Base-by-base conservation (phyloP, 1,284 basidiomycete genomes). In the Ustilago nuda region DNA sequence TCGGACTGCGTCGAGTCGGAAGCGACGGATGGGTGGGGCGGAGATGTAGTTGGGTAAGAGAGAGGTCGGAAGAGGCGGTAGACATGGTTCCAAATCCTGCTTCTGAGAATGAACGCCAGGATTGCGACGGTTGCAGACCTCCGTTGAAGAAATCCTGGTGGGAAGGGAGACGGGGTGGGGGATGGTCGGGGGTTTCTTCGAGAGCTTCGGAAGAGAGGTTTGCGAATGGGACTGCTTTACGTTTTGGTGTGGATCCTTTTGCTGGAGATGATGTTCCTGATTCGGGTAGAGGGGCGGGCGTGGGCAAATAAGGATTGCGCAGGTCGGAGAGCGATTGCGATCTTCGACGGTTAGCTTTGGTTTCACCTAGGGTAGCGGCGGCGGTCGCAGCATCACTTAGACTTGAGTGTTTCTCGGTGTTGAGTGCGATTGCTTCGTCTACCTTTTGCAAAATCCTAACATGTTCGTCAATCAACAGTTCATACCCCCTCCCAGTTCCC, bases 401-500 rank as follows among this genome's bases (percentile, higher is more conserved):
- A 50, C 13, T 32, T 12, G 48, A 32, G 13, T 50, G 11, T 8
- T 43, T 41, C 30, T 30, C 48, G 12, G 6, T 12, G 39, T 45
- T 19, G 1, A 8, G 11, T 8, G 12, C 8, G 12, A 78, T 15
- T 33, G 61, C 64, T 4, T 51, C 54, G 7, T 79, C 79, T 1
- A 79, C 71, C 6, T 74, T 56, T 2, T 33, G 27, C 3, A 82
- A 54, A 19, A 83, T 77, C 11, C 81, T 56, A 3, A 65, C 66
- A 43, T 82, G 73, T 46, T 83, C 81, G 15, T 79, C 76, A 9
- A 61, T 68, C 35, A 81, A 51, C 39, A 83, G 43, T 17, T 57
- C 66, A 30, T 48, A 19, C 4, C 52, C 58, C 19, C 56, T 46
- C 46, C 48, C 32, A 15, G 15, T 39, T 33, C 32, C 54, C 23